These are phyloP conservation scores for Talaromyces sp. DNA, from an alignment of 2,329 filamentous ascomycete genomes.

Conservation along the genomic window DNA sequence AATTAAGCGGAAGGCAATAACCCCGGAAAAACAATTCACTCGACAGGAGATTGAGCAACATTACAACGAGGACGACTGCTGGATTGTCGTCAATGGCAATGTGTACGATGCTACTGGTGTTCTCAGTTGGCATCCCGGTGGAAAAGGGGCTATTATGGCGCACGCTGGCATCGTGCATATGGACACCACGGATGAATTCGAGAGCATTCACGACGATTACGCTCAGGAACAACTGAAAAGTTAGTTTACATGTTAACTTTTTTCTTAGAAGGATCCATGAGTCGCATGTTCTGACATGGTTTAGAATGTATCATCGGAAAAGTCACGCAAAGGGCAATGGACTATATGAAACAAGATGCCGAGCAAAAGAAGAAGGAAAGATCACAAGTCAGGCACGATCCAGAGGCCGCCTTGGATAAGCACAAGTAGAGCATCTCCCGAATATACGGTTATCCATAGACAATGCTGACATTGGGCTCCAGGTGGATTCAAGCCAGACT, in stretches of 20 bases:
- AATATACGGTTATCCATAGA: too few species aligned
- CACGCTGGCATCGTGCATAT: conserved; percentile 48
- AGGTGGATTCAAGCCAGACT: conserved; percentile 45
- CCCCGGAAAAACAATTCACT: conserved; percentile 48
- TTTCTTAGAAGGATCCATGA: not conserved
- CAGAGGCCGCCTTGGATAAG: conserved; percentile 13
- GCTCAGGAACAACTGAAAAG: conserved; percentile 46
- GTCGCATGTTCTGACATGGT: not conserved
- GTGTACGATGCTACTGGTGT: conserved; percentile 48
- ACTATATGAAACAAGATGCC: conserved; percentile 43
- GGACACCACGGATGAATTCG: conserved; percentile 46
- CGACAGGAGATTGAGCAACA: conserved; percentile 51
- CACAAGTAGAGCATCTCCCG: not conserved
- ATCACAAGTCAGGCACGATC: conserved; percentile 21
- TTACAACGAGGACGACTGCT: conserved; percentile 44
- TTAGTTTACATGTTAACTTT: conserved; percentile 13
- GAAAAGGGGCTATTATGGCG: conserved; percentile 42
- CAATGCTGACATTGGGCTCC: conserved; percentile 33
- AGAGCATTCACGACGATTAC: conserved; percentile 48
- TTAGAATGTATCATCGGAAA: conserved; percentile 46
- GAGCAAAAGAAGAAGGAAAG: conserved; percentile 23
- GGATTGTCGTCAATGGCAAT: conserved; percentile 50
- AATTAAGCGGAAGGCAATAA: conserved; percentile 40
- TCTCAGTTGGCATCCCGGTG: conserved; percentile 47
- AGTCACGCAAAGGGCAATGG: conserved; percentile 45